A percentile compares a stretch with the other conserved stretches of the same genome.
Evolutionary conservation across 768 basidiomycete genomes (phyloP).

Genomic region (Tylopilus intermedius): DNA sequence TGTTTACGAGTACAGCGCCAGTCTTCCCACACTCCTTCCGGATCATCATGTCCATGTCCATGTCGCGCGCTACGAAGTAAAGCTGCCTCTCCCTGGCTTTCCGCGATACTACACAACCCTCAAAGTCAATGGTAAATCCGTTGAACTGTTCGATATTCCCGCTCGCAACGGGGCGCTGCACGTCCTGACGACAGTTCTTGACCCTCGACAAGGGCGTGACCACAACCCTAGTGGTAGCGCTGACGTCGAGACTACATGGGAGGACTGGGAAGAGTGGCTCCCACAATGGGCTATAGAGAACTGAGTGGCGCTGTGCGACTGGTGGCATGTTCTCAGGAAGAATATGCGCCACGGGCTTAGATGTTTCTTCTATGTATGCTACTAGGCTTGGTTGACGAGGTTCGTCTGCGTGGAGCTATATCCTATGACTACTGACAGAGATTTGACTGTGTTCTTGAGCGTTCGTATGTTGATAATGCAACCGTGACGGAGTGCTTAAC

Average conservation of each 20-base stretch:
- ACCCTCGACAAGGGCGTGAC: constrained; percentile 8
- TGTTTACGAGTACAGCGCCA: constrained; percentile 11
- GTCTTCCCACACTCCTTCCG: constrained; percentile 11
- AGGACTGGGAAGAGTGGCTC: constrained; percentile 14
- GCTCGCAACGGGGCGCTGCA: constrained; percentile 15
- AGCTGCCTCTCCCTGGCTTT: background rate
- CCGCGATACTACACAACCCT: constrained; percentile 7
- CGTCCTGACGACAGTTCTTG: constrained; percentile 8
- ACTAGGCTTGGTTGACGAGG: background rate
- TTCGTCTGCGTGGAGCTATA: background rate
- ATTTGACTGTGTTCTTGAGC: background rate
- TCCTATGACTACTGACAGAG: too few relatives aligned
- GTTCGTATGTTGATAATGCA: background rate
- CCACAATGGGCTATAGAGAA: constrained; percentile 13
- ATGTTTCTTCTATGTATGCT: background rate
- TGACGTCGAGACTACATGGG: constrained; percentile 1
- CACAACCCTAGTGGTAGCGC: background rate
- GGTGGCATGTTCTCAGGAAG: background rate
- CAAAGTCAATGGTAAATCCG: constrained; percentile 9
- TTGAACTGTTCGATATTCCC: constrained; percentile 9
- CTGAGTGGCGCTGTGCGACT: background rate
- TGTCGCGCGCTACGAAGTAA: constrained; percentile 10
- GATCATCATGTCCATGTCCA: constrained; percentile 4
- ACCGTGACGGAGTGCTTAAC: too few relatives aligned
- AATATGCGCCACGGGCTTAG: background rate